These are phyloP conservation scores for Aotearoamyces nothofagi DNA, from an alignment of 2,329 filamentous ascomycete species.

Conservation along the genomic window DNA sequence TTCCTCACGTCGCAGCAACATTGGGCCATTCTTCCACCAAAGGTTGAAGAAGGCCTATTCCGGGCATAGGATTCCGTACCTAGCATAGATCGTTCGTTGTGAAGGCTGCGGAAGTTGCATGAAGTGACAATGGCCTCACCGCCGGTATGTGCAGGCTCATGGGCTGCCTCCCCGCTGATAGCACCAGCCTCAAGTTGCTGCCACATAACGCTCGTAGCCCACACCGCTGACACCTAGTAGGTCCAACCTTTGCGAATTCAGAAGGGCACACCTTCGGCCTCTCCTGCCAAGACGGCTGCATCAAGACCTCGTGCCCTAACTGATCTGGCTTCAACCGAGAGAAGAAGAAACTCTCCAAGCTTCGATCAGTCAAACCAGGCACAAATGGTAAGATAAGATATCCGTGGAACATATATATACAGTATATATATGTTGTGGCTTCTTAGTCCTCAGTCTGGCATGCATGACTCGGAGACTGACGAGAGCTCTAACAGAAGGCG, in stretches of 20 bases:
- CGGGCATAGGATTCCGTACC: background rate
- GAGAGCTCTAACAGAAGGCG: constrained; percentile 39
- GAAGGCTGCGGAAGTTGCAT: background rate
- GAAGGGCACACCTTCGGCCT: constrained; percentile 44
- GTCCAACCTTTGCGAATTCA: constrained; percentile 69
- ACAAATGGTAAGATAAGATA: constrained; percentile 18
- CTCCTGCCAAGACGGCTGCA: constrained; percentile 47
- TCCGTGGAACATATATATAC: constrained; percentile 5
- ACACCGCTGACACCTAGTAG: constrained; percentile 23
- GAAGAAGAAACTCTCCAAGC: constrained; percentile 82
- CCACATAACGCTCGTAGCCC: constrained; percentile 1
- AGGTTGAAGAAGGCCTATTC: background rate
- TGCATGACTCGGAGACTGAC: background rate
- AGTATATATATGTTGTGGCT: constrained; percentile 1
- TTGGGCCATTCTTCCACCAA: background rate
- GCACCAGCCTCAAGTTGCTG: too few relatives aligned
- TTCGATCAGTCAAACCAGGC: constrained; percentile 68
- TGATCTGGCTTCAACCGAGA: constrained; percentile 76
- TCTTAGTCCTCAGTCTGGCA: background rate
- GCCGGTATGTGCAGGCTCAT: constrained; percentile 2
- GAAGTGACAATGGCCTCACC: constrained; percentile 5
- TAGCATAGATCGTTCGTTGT: background rate
- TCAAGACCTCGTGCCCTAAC: constrained; percentile 61
- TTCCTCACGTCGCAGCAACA: background rate
- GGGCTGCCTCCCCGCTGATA: too few relatives aligned